Conservation (phyloP, 176 grass and related monocot genomes). For the Hordeum marinum region DNA sequence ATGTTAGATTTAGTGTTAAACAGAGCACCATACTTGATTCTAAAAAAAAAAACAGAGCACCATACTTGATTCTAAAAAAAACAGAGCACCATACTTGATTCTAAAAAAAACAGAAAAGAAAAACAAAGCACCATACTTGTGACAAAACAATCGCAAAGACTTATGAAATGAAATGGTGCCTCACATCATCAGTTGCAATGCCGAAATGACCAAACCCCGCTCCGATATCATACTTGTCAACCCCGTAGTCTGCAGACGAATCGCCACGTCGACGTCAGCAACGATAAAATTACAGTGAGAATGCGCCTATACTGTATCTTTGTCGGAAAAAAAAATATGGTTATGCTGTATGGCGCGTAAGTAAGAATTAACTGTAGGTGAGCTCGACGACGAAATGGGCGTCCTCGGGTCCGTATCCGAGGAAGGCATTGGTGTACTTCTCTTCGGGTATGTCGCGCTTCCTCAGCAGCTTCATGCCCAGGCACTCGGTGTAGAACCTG, state of each 20-base stretch:
- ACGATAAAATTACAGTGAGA: background rate
- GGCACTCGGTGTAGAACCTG: constrained; percentile 90
- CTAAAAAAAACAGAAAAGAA: no score
- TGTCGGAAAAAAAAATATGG: background rate
- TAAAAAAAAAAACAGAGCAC: background rate
- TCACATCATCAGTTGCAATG: constrained; percentile 70
- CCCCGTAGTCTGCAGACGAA: constrained; percentile 64
- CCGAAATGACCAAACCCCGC: constrained; percentile 77
- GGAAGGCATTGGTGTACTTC: constrained; percentile 84
- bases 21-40: background rate
- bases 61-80: no score
- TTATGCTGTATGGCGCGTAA: no score
- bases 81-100: background rate
- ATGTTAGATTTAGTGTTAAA: background rate
- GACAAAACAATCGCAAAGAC: no score
- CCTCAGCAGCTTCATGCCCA: constrained; percentile 91
- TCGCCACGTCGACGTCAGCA: background rate
- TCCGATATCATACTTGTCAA: constrained; percentile 73
- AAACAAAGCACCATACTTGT: background rate
- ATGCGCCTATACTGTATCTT: background rate
- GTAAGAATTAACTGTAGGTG: constrained; percentile 55
- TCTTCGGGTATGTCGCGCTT: constrained; percentile 79
- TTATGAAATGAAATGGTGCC: background rate
- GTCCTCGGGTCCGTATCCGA: constrained; percentile 84
- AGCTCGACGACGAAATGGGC: constrained; percentile 76